phyloP scores from a whole-genome alignment of 306 rosid genomes.

The Castanospermum australe region DNA sequence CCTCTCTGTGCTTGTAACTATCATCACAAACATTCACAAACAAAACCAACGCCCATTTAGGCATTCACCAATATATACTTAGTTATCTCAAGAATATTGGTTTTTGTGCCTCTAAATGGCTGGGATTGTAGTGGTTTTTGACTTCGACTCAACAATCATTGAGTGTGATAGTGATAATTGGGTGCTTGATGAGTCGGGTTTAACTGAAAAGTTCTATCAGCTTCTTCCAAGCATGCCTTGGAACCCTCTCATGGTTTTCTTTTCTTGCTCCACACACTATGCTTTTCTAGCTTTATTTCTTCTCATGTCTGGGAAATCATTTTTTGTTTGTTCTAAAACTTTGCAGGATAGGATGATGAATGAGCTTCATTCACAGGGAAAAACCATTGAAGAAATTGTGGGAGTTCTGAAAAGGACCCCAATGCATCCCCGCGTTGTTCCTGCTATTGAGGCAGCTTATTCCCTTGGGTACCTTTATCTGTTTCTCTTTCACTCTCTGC shows the following conservation, averaged over 20 bases:
- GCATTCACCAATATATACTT: not conserved
- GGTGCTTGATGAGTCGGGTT: slow-evolving; percentile 56
- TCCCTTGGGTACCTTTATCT: slow-evolving; percentile 47
- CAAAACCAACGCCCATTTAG: not conserved
- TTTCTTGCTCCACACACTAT: not conserved
- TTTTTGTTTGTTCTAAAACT: too few species aligned
- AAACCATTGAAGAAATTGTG: slow-evolving; percentile 46
- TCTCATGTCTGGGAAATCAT: not conserved
- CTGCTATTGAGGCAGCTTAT: slow-evolving; percentile 54
- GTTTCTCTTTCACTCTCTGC: not conserved
- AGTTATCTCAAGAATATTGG: not conserved
- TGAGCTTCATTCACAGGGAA: slow-evolving; percentile 56
- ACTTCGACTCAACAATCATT: slow-evolving; percentile 66
- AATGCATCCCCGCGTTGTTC: slow-evolving; percentile 47
- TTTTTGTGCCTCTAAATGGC: slow-evolving; percentile 19
- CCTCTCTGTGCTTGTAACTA: not conserved
- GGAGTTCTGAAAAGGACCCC: slow-evolving; percentile 49
- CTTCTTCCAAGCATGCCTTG: slow-evolving; percentile 53
- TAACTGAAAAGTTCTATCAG: slow-evolving; percentile 48
- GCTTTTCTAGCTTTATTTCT: not conserved
- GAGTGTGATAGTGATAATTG: slow-evolving; percentile 73
- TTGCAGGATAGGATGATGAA: slow-evolving; percentile 59
- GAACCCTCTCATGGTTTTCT: slow-evolving; percentile 66
- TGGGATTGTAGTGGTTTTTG: slow-evolving; percentile 50
- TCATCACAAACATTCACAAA: not conserved